A percentile compares a stretch with the other conserved stretches of the same genome.
Evolutionary conservation across 2,329 filamentous ascomycete species (phyloP).

Genomic region (Sporothrix brunneoviolacea): DNA sequence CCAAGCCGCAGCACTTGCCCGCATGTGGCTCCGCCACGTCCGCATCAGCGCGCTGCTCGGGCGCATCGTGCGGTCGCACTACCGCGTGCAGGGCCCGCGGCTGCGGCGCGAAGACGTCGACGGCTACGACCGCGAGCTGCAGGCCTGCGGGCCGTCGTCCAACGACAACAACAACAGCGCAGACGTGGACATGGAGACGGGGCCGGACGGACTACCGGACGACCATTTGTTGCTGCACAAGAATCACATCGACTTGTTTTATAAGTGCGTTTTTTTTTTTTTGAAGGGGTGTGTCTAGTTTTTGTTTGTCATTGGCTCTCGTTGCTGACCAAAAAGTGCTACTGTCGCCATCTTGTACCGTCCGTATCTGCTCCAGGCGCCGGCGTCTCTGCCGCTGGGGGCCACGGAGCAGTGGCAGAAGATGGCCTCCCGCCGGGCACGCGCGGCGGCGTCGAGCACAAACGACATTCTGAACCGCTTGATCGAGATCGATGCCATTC

Average conservation of each 20-base stretch:
- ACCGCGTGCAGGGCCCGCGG: constrained; percentile 4
- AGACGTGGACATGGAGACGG: not conserved
- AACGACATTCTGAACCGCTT: not conserved
- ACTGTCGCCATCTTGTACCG: not conserved
- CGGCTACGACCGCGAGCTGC: not conserved
- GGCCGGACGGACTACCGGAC: not conserved
- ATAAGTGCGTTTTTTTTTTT: too few relatives aligned
- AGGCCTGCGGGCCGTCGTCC: not conserved
- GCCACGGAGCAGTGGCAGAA: not conserved
- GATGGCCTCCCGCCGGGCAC: not conserved
- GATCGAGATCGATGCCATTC: constrained; percentile 6
- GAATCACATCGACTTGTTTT: constrained; percentile 1
- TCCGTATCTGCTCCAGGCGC: not conserved
- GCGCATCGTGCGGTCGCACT: constrained; percentile 2
- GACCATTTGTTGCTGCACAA: not conserved
- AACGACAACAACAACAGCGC: too few relatives aligned
- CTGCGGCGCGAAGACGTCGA: not conserved
- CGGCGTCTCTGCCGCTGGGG: not conserved
- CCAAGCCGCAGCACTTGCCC: not conserved
- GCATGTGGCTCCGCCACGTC: not conserved
- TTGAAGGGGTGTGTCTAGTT: too few relatives aligned
- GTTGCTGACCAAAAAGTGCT: too few relatives aligned
- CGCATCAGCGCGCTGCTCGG: constrained; percentile 2
- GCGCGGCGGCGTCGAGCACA: not conserved
- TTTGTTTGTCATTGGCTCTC: too few relatives aligned